These are phyloP conservation scores for Mitragyna speciosa DNA, from an alignment of 257 asterid species.

Conservation along the genomic window DNA sequence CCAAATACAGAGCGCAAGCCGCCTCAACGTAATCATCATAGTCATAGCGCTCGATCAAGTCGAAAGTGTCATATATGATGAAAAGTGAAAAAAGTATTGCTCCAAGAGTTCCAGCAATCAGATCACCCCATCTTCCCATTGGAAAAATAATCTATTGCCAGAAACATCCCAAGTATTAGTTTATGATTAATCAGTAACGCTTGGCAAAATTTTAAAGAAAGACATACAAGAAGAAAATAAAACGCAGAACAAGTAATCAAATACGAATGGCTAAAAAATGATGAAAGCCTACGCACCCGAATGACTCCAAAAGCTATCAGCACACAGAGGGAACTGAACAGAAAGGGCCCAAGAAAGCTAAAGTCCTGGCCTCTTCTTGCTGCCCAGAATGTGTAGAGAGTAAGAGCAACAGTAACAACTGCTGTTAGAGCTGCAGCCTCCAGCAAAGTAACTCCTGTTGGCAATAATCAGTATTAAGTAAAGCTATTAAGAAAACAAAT, in stretches of 20 bases:
- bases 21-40: slow-evolving; percentile 60
- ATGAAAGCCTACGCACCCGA: slow-evolving; percentile 35
- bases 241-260: background rate
- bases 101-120: slow-evolving; percentile 52
- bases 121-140: slow-evolving; percentile 35
- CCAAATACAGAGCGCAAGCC: slow-evolving; percentile 52
- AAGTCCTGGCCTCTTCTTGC: slow-evolving; percentile 62
- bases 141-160: slow-evolving; percentile 49
- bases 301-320: slow-evolving; percentile 49
- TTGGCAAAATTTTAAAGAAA: background rate
- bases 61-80: slow-evolving; percentile 57
- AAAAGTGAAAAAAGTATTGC: slow-evolving; percentile 53
- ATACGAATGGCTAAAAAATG: slow-evolving; percentile 16
- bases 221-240: no score
- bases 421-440: slow-evolving; percentile 62
- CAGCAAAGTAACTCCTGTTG: slow-evolving; percentile 47
- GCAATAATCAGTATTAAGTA: background rate
- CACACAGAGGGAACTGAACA: slow-evolving; percentile 49
- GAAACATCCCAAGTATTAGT: background rate
- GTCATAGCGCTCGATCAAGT: slow-evolving; percentile 53
- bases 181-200: background rate
- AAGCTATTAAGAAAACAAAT: no score
- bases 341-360: slow-evolving; percentile 63
- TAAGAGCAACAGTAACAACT: slow-evolving; percentile 44
- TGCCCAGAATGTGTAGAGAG: slow-evolving; percentile 66